These are phyloP conservation scores for Chloris gayana DNA, from an alignment of 176 grass and related monocot genomes.

Conservation along the genomic window DNA sequence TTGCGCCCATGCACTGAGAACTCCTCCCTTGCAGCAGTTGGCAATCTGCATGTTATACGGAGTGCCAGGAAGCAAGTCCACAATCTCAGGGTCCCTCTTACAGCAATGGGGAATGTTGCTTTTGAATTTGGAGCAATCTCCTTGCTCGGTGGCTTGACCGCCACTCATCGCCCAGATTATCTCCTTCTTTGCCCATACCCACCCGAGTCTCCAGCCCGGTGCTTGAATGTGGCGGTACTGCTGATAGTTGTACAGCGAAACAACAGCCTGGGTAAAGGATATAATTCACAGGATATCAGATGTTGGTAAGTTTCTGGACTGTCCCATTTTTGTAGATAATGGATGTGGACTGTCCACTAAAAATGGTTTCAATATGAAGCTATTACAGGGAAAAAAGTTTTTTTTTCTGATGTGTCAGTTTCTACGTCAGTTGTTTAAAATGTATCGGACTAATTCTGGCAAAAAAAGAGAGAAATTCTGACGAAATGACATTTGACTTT, in stretches of 20 bases:
- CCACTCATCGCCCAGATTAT: constrained; percentile 78
- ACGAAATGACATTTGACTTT: background rate
- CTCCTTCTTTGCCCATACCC: constrained; percentile 79
- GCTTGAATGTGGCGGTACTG: constrained; percentile 81
- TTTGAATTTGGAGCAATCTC: constrained; percentile 85
- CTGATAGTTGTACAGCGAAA: constrained; percentile 80
- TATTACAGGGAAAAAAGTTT: background rate
- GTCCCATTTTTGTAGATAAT: no score
- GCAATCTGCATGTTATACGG: constrained; percentile 70
- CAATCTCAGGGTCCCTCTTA: constrained; percentile 56
- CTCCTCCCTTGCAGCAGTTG: constrained; percentile 84
- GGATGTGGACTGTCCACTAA: background rate
- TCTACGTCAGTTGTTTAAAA: background rate
- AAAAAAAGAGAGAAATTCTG: background rate
- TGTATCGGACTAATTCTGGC: background rate
- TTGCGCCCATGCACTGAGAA: constrained; percentile 65
- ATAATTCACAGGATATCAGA: constrained; percentile 21
- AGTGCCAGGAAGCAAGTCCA: constrained; percentile 71
- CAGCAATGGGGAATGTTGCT: constrained; percentile 71
- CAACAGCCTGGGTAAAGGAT: constrained; percentile 54
- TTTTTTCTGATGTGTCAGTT: background rate
- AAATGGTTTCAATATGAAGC: background rate
- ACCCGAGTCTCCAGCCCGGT: constrained; percentile 77
- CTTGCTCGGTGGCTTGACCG: constrained; percentile 76
- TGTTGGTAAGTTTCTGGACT: background rate